Evolutionary conservation across 2,329 filamentous ascomycete genomes (phyloP), one percentile per base, ranked within the genome.

Genomic region (Ceratocystis destructans): DNA sequence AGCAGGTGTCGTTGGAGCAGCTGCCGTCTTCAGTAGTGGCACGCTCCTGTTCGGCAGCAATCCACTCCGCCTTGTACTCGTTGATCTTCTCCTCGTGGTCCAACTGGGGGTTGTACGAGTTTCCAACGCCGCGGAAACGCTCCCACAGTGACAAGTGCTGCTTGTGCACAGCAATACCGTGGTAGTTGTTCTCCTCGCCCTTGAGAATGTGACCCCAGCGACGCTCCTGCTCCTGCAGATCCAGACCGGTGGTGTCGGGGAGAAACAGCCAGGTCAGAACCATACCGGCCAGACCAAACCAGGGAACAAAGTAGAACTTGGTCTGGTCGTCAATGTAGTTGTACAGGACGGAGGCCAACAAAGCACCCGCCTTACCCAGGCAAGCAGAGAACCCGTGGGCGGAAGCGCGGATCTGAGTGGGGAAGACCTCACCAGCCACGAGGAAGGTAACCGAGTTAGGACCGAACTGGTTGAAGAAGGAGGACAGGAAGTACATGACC

Each of bases 401-500:
- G 20, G 90, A 91, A 70, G 93, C 93, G 72, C 93, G 91, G 71
- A 97, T 86, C 8, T 92, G 89, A 0, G 92, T 96, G 8, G 93
- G 93, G 82, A 90, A 97, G n/a, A 96, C 90, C 76, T 97, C 93
- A 55, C 90, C 93, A 55, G 93, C 93, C 45, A 96, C 89, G 71
- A 97, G 84, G 88, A 97, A 97, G 69, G 92, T 96, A 72, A 96
- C 91, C 61, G 86, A 87, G 82, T 97, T 97, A 76, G 93, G 93
- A 12, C 93, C 93, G 73, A 97, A 97, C 75, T 97, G 93, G 82
- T 96, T 96, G 86, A 97, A 97, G 81, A 97, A 97, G 28, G 90
- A 96, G 6, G 90, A 96, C 71, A 97, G 76, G 79, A 96, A 96
- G 82, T 96, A 96, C 90, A 97, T 96, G 74, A 92, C 86, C 79